A percentile compares a stretch with the other conserved stretches of the same genome.
Evolutionary conservation across 345 rosid species (phyloP).

Genomic region (Firmiana major): DNA sequence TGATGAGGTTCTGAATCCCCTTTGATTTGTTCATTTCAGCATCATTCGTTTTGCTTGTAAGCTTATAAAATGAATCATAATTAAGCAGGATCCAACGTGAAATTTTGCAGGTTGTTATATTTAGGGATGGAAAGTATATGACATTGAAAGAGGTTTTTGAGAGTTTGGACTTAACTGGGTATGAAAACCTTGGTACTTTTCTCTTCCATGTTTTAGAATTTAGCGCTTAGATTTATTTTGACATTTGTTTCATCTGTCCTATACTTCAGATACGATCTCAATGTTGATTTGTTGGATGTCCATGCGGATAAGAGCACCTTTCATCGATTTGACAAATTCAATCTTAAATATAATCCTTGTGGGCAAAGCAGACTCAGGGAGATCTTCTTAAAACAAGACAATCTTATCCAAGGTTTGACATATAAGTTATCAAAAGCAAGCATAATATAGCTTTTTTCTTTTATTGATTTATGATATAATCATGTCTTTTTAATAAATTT

Average conservation of each 20-base stretch:
- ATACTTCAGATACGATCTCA: constrained; percentile 42
- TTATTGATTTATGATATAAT: background rate
- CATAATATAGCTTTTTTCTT: background rate
- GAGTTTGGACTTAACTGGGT: constrained; percentile 55
- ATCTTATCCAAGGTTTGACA: constrained; percentile 49
- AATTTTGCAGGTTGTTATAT: constrained; percentile 46
- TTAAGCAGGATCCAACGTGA: background rate
- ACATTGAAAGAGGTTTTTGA: constrained; percentile 51
- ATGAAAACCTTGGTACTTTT: background rate
- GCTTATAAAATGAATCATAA: background rate
- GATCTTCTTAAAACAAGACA: constrained; percentile 55
- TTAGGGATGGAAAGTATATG: constrained; percentile 57
- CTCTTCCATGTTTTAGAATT: constrained; percentile 4
- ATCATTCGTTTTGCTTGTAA: background rate
- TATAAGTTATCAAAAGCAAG: background rate
- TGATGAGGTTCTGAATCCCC: constrained; percentile 37
- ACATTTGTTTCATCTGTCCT: constrained; percentile 2
- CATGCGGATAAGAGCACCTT: constrained; percentile 58
- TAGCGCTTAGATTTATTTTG: background rate
- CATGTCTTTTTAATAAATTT: background rate
- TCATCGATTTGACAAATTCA: constrained; percentile 55
- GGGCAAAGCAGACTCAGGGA: constrained; percentile 61
- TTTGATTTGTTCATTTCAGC: background rate
- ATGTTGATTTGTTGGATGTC: constrained; percentile 55
- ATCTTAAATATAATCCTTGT: constrained; percentile 57